Percentiles rank a stretch among this genome's conserved stretches.
Evolutionary conservation across 768 basidiomycete species (phyloP).

Genomic region (Kwoniella shandongensis): DNA sequence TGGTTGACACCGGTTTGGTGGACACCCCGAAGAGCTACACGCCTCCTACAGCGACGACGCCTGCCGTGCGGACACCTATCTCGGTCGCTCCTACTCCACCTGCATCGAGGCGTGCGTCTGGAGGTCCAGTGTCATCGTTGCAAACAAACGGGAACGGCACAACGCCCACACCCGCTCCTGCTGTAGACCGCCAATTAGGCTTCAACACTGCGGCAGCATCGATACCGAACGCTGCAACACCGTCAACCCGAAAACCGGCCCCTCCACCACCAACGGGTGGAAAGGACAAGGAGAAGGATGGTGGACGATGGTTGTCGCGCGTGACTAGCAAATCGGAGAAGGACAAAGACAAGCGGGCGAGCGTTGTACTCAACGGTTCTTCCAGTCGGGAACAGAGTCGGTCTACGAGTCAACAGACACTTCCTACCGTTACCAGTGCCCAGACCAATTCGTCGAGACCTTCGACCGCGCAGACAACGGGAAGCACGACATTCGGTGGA

Average conservation of each 20-base stretch:
- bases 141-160: background rate
- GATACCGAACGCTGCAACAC: conserved; percentile 1
- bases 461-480: conserved; percentile 3
- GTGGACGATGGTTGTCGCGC: conserved; percentile 27
- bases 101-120: too few species aligned
- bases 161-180: background rate
- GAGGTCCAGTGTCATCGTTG: too few species aligned
- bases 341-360: conserved; percentile 11
- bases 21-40: too few species aligned
- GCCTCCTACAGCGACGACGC: too few species aligned
- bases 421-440: background rate
- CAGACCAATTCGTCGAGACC: conserved; percentile 4
- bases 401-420: background rate
- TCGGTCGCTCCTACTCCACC: too few species aligned
- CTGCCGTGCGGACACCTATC: too few species aligned
- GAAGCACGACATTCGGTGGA: conserved; percentile 26
- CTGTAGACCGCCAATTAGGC: background rate
- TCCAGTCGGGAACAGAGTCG: background rate
- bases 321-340: conserved; percentile 16
- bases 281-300: conserved; percentile 14
- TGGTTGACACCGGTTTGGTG: too few species aligned
- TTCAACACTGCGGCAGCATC: conserved; percentile 1
- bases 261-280: conserved; percentile 1
- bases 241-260: conserved; percentile 7
- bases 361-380: background rate